These are phyloP conservation scores for Opeltia flavorubescens DNA, from an alignment of 495 filamentous ascomycete genomes.

Conservation along the genomic window DNA sequence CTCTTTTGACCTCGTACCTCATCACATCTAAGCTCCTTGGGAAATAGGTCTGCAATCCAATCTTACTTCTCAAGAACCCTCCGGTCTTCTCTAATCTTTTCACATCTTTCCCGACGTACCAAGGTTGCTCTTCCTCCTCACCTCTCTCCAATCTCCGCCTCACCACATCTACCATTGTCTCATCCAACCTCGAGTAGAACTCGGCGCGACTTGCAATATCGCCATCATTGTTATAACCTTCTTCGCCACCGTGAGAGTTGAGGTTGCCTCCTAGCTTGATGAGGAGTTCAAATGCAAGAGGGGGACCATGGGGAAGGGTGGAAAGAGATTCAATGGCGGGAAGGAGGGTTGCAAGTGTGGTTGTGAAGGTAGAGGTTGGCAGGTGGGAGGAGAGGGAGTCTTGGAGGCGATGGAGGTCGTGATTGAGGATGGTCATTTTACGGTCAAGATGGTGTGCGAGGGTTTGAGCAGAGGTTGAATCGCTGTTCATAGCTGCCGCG, in stretches of 20 bases:
- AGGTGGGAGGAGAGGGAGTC: constrained; percentile 35
- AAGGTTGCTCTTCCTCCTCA: constrained; percentile 24
- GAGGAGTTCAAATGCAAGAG: constrained; percentile 34
- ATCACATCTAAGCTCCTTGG: constrained; percentile 31
- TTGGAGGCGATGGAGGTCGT: constrained; percentile 39
- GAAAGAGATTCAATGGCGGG: constrained; percentile 31
- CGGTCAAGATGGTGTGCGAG: constrained; percentile 39
- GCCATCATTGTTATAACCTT: constrained; percentile 24
- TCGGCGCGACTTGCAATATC: constrained; percentile 25
- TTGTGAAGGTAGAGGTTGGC: constrained; percentile 26
- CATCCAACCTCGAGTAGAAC: constrained; percentile 30
- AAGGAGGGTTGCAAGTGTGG: constrained; percentile 22
- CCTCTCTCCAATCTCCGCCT: constrained; percentile 23
- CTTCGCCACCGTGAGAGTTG: constrained; percentile 35
- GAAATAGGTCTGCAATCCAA: constrained; percentile 34
- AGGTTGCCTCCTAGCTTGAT: constrained; percentile 38
- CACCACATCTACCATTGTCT: constrained; percentile 32
- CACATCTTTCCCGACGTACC: constrained; percentile 30
- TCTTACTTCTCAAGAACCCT: constrained; percentile 25
- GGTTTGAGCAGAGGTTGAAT: constrained; percentile 24
- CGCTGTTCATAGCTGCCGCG: constrained; percentile 32
- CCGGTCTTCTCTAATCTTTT: constrained; percentile 38
- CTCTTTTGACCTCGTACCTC: constrained; percentile 14
- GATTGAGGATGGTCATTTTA: constrained; percentile 40
- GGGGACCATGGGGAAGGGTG: constrained; percentile 25